These are phyloP conservation scores for Pisolithus orientalis DNA, from an alignment of 768 basidiomycete species.

Conservation along the genomic window DNA sequence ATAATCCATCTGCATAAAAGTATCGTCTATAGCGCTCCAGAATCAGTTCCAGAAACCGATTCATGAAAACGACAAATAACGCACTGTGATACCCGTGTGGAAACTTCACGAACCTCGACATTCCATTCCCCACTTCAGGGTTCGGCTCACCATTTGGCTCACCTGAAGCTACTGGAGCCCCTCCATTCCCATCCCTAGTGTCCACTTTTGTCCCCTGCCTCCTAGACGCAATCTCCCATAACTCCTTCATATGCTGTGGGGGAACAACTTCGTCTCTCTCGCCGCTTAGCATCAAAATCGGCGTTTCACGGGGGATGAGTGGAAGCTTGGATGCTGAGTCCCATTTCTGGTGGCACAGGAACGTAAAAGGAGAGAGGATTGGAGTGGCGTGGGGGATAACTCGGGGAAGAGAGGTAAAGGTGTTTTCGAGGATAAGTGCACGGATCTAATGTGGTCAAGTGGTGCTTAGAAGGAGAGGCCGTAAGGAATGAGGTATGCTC, in stretches of 20 bases:
- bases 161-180: background rate
- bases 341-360: slow-evolving; percentile 87
- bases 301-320: slow-evolving; percentile 54
- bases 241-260: slow-evolving; percentile 48
- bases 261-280: slow-evolving; percentile 48
- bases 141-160: slow-evolving; percentile 25
- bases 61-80: slow-evolving; percentile 10
- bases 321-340: slow-evolving; percentile 65
- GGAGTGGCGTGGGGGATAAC: slow-evolving; percentile 82
- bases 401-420: slow-evolving; percentile 78
- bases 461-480: background rate
- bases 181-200: background rate
- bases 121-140: slow-evolving; percentile 44
- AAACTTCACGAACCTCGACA: slow-evolving; percentile 52
- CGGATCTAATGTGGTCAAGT: slow-evolving; percentile 41
- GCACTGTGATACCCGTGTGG: slow-evolving; percentile 50
- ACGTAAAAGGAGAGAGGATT: slow-evolving; percentile 61
- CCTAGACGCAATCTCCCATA: slow-evolving; percentile 56
- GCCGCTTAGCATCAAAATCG: slow-evolving; percentile 82
- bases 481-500: background rate
- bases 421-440: slow-evolving; percentile 88
- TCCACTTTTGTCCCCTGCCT: slow-evolving; percentile 32
- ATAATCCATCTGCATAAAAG: slow-evolving; percentile 49
- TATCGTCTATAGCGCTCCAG: slow-evolving; percentile 37
- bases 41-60: background rate